These are phyloP conservation scores for Lecanicillium sp. DNA, from an alignment of 2,329 filamentous ascomycete species.

Conservation along the genomic window DNA sequence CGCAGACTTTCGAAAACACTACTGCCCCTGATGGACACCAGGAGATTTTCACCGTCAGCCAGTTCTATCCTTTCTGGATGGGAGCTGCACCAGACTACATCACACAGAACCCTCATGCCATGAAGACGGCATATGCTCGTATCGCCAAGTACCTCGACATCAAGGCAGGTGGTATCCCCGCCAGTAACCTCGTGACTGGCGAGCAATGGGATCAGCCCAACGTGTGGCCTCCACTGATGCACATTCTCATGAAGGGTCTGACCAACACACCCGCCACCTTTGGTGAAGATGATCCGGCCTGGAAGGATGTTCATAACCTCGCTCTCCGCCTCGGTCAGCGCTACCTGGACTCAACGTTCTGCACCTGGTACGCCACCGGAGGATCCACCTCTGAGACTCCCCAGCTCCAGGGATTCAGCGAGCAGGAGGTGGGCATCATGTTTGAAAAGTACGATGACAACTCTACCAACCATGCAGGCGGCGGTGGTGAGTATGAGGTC, in stretches of 20 bases:
- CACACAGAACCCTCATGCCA: constrained; percentile 49
- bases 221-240: constrained; percentile 61
- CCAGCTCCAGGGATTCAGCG: constrained; percentile 37
- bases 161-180: constrained; percentile 49
- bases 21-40: constrained; percentile 47
- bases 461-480: constrained; percentile 51
- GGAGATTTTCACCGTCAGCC: constrained; percentile 48
- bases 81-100: constrained; percentile 52
- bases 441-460: constrained; percentile 64
- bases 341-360: constrained; percentile 61
- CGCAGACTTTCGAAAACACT: constrained; percentile 17
- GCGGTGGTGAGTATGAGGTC: constrained; percentile 61
- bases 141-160: constrained; percentile 44
- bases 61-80: constrained; percentile 64
- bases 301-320: constrained; percentile 44
- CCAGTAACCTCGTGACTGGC: constrained; percentile 52
- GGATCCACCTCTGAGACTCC: constrained; percentile 48
- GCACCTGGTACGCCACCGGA: constrained; percentile 62
- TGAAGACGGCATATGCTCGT: constrained; percentile 45
- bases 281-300: constrained; percentile 44
- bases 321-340: constrained; percentile 54
- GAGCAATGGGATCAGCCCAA: constrained; percentile 67
- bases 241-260: constrained; percentile 55
- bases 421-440: constrained; percentile 48
- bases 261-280: constrained; percentile 52